Percentiles rank a stretch among this genome's conserved stretches.
Evolutionary conservation across 768 basidiomycete genomes (phyloP).

Genomic region (Chalciporus chontae): DNA sequence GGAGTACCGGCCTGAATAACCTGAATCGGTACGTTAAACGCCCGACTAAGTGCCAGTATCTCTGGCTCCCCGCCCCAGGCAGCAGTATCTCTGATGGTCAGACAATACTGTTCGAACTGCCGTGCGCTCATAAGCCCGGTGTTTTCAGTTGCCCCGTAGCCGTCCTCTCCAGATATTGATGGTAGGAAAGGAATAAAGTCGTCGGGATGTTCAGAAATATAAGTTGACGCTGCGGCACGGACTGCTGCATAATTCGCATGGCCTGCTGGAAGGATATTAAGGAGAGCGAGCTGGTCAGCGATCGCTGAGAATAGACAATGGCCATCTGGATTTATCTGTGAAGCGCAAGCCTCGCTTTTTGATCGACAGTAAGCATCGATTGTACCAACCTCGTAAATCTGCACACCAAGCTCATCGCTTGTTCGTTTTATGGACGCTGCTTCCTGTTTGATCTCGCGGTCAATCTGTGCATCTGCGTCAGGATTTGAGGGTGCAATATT

Average conservation of each 20-base stretch:
- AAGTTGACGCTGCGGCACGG: constrained; percentile 71
- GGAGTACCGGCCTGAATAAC: constrained; percentile 85
- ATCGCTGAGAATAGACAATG: constrained; percentile 95
- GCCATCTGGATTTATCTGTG: constrained; percentile 90
- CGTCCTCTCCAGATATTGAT: constrained; percentile 66
- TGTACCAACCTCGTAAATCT: constrained; percentile 57
- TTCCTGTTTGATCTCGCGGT: constrained; percentile 67
- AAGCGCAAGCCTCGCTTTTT: neutral
- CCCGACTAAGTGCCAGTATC: constrained; percentile 82
- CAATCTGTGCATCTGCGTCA: constrained; percentile 54
- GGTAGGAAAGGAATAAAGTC: constrained; percentile 95
- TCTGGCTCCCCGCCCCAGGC: constrained; percentile 98
- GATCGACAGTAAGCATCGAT: neutral
- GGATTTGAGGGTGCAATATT: constrained; percentile 50
- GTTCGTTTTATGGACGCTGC: constrained; percentile 58
- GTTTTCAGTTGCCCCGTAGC: constrained; percentile 50
- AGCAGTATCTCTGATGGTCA: constrained; percentile 73
- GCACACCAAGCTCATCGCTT: constrained; percentile 63
- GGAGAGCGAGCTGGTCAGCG: constrained; percentile 83
- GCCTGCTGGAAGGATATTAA: constrained; percentile 57
- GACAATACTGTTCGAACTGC: constrained; percentile 74
- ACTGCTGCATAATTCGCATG: constrained; percentile 58
- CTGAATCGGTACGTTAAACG: constrained; percentile 82
- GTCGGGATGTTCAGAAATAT: constrained; percentile 77
- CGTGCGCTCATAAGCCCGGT: constrained; percentile 67